These are phyloP conservation scores for Thalassiosira hispida DNA, from an alignment of 352 stramenopile species.

Conservation along the genomic window DNA sequence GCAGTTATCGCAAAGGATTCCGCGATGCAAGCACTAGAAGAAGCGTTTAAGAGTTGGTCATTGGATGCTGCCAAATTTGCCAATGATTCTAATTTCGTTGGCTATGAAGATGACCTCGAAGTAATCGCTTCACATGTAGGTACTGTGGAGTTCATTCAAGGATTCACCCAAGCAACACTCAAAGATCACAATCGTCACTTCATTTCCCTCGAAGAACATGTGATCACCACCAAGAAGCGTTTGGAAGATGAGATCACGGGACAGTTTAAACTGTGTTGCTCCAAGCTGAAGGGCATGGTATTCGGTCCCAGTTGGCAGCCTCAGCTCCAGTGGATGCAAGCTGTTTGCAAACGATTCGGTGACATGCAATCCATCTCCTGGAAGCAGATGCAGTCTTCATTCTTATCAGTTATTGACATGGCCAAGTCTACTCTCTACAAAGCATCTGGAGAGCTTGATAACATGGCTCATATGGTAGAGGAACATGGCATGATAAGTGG, in stretches of 20 bases:
- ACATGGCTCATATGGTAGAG: slow-evolving; percentile 27
- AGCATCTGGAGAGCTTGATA: slow-evolving; percentile 34
- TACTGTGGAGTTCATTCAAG: not conserved
- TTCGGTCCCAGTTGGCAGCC: slow-evolving; percentile 15
- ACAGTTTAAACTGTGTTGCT: slow-evolving; percentile 4
- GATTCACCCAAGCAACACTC: slow-evolving; percentile 5
- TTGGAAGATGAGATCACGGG: slow-evolving; percentile 20
- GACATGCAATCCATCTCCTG: slow-evolving; percentile 13
- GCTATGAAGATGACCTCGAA: slow-evolving; percentile 22
- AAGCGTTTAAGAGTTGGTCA: slow-evolving; percentile 14
- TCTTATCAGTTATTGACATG: slow-evolving; percentile 19
- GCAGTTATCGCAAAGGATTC: slow-evolving; percentile 12
- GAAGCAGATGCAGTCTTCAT: slow-evolving; percentile 15
- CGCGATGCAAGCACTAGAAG: slow-evolving; percentile 6
- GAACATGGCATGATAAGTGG: slow-evolving; percentile 36
- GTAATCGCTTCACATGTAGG: slow-evolving; percentile 5
- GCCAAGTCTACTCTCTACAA: slow-evolving; percentile 23
- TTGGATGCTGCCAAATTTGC: slow-evolving; percentile 13
- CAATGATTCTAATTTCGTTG: slow-evolving; percentile 10
- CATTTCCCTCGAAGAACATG: slow-evolving; percentile 10
- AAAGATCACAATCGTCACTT: slow-evolving; percentile 1
- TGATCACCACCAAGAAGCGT: slow-evolving; percentile 9
- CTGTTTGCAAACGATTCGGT: slow-evolving; percentile 15
- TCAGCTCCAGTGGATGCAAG: slow-evolving; percentile 36
- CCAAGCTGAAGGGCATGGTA: slow-evolving; percentile 7